Evolutionary conservation across 768 basidiomycete species (phyloP).

Genomic region (Mycena capillaripes): DNA sequence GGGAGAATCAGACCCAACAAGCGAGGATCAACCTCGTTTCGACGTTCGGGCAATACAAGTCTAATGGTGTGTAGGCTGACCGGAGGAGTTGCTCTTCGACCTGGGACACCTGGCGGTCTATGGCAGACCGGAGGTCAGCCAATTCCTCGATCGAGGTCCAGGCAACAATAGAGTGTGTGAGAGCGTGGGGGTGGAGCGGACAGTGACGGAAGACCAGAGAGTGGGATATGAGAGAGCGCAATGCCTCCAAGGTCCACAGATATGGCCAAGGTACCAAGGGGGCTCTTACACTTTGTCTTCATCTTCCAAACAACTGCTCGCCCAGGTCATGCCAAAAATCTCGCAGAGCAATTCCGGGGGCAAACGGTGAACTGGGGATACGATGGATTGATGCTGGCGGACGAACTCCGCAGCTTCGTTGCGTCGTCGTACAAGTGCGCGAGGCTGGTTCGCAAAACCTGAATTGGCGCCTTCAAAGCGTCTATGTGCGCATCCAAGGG

Average conservation of each 20-base stretch:
- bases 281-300: background rate
- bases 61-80: too few species aligned
- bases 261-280: background rate
- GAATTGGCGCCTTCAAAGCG: too few species aligned
- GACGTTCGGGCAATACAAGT: background rate
- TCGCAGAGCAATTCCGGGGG: slow-evolving; percentile 6
- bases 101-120: background rate
- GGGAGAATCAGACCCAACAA: too few species aligned
- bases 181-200: too few species aligned
- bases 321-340: background rate
- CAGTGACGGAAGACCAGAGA: background rate
- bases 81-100: background rate
- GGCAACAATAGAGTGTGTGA: too few species aligned
- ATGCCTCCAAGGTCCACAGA: background rate
- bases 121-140: too few species aligned
- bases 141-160: too few species aligned
- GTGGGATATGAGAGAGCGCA: background rate
- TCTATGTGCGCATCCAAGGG: background rate
- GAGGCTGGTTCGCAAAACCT: background rate
- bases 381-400: background rate
- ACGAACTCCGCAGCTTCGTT: background rate
- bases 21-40: too few species aligned
- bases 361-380: background rate
- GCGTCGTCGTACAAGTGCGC: background rate
- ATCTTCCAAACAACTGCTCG: background rate